These are phyloP conservation scores for Solanum corneliomulleri DNA, from an alignment of 257 asterid genomes.

Conservation along the genomic window DNA sequence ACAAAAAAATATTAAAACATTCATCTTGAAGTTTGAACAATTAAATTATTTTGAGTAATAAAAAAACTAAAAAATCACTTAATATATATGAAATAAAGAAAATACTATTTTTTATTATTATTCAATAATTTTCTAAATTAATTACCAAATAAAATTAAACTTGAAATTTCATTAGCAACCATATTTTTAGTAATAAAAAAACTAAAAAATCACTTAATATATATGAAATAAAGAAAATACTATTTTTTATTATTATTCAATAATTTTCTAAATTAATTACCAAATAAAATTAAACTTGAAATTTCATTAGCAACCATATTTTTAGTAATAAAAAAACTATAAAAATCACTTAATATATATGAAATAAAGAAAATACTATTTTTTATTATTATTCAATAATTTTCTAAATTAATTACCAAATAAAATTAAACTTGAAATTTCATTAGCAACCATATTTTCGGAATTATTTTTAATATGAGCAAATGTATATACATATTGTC, in stretches of 20 bases:
- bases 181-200: too few species aligned
- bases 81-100: not conserved
- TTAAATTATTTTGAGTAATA: too few species aligned
- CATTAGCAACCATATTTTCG: not conserved
- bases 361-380: too few species aligned
- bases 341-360: not conserved
- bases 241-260: not conserved
- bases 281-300: not conserved
- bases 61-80: too few species aligned
- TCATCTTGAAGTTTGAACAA: not conserved
- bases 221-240: too few species aligned
- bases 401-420: not conserved
- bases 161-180: too few species aligned
- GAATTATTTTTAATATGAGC: not conserved
- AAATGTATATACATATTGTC: not conserved
- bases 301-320: not conserved
- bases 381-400: not conserved
- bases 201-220: not conserved
- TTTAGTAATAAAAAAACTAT: not conserved
- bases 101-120: not conserved
- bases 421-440: not conserved
- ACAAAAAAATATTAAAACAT: too few species aligned
- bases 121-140: not conserved
- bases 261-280: not conserved
- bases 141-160: not conserved